Evolutionary conservation across 257 asterid genomes (phyloP), one percentile per base, ranked within the genome.

Genomic region (Leptodermis oblonga): DNA sequence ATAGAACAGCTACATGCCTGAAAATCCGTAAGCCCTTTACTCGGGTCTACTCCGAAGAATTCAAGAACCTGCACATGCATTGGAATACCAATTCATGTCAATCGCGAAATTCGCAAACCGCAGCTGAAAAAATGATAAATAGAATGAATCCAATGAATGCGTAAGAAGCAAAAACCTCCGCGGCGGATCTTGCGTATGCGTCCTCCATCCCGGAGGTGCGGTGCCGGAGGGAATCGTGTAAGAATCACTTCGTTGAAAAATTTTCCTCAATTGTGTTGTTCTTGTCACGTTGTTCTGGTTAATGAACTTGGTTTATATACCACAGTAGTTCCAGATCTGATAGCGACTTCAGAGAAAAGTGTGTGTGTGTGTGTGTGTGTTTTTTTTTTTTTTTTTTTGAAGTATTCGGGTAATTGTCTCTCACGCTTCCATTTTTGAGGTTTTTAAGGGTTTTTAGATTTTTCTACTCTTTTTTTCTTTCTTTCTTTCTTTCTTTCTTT

Each of bases 101-200:
- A 34, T 30, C 33, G 64, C 33, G 23, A 45, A 25, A 8, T 11
- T 56, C 39, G 52, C 14, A 68, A 63, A 70, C 62, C 41, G 36
- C 67, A 72, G 3, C 49, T n/a, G 30, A 75, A 39, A 25, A 45
- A 13, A 3, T 33, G 12, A 13, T 14, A 72, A 60, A 10, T 60
- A 43, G 4, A 10, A 22, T 3, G 8, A 59, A 34, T 26, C 20
- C 15, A 53, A 30, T 28, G n/a, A 39, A 31, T 61, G 45, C n/a
- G 46, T 13, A 60, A 2, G 12, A 17, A 37, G 33, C 20, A 56
- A 58, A 23, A 74, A 89, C 98, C 95, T 92, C 98, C 23, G 84
- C 17, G 58, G 75, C 85, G 71, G 97, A 92, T 92, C 96, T 88
- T 42, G 97, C 95, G 70, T 78, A 88, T 70, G 97, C 97, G 83